phyloP scores from a whole-genome alignment of 345 rosid genomes.

The Eucalyptus urophylla region DNA sequence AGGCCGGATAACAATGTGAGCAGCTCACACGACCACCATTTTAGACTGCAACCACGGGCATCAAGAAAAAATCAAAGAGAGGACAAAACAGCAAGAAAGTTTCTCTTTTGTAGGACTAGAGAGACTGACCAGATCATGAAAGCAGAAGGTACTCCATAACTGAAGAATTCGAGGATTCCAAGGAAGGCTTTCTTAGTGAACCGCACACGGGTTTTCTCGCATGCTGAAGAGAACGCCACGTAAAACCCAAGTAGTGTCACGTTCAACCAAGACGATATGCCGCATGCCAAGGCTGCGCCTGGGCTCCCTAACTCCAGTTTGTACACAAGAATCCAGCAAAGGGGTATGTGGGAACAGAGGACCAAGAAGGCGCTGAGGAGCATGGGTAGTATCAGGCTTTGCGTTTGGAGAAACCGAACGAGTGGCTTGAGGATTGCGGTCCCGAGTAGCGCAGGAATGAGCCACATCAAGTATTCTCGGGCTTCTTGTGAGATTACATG shows the following conservation, averaged over 20 bases:
- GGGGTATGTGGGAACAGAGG: constrained; percentile 10
- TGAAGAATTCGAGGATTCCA: constrained; percentile 12
- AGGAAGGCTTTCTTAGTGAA: constrained; percentile 5
- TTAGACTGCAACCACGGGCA: constrained; percentile 18
- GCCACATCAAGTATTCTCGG: constrained; percentile 6
- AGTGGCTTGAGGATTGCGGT: constrained; percentile 9
- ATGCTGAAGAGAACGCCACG: constrained; percentile 14
- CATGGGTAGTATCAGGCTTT: constrained; percentile 23
- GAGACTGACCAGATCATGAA: constrained; percentile 30
- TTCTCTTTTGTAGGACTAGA: neutral
- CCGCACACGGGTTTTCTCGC: constrained; percentile 13
- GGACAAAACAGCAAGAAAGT: neutral
- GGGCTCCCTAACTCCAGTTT: constrained; percentile 3
- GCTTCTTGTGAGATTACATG: constrained; percentile 7
- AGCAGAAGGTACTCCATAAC: constrained; percentile 31
- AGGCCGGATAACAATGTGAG: constrained; percentile 38
- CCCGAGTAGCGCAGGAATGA: constrained; percentile 19
- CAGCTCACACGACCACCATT: constrained; percentile 66
- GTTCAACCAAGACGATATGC: constrained; percentile 32
- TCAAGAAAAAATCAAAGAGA: neutral
- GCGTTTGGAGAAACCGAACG: constrained; percentile 10
- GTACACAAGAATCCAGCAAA: constrained; percentile 26
- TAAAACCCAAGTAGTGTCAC: constrained; percentile 17
- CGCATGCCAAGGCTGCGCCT: constrained; percentile 29
- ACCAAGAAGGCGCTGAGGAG: neutral